Base-by-base conservation (phyloP, 2,329 filamentous ascomycete species). In the Cladorrhinum sp. region DNA sequence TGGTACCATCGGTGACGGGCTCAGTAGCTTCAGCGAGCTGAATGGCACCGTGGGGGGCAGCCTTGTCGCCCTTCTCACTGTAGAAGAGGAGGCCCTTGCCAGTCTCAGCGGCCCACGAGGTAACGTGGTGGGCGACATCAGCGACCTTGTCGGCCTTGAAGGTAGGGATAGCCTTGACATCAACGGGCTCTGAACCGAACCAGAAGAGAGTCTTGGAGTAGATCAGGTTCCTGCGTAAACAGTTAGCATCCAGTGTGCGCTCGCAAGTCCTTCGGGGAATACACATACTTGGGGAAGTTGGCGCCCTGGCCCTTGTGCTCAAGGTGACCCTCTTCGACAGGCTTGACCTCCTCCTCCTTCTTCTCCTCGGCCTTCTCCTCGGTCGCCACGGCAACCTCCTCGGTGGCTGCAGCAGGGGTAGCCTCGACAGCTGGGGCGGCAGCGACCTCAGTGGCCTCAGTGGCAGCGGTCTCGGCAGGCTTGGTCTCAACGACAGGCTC, bases 41-140 rank as follows among this genome's bases (percentile, higher is more conserved):
- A 76, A 98, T 88, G 70, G 95, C 87, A 71, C 91, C 89, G 68
- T 87, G 82, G 63, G 93, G 93, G 62, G 84, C 83, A 66, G 85
- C 81, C 86, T 96, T 96, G 78, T 96, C 90, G 71, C 84, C 81
- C 77, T 91, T 88, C 86, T 93, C 92, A 77, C 89, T 88, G 77
- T 91, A 90, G 84, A 96, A 96, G 48, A 98, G 82, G 20, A 98
- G 89, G 73, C 95, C 95, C 83, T 96, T 96, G 76, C 93, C 93
- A 62, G 93, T 97, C 82, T 96, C 87, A 68, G 87, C 87, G 65
- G 93, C 92, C 92, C 95, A 97, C 36, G 95, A 90, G 68, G 87
- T 89, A 69, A 89, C 89, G 67, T 90, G 84, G 79, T 96, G 89
- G 63, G 90, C 88, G 67, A 88, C 76, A 64, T 84, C 82, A 57